phyloP scores from a whole-genome alignment of 129 eudicot genomes.

The Chrysanthemum makinoi region DNA sequence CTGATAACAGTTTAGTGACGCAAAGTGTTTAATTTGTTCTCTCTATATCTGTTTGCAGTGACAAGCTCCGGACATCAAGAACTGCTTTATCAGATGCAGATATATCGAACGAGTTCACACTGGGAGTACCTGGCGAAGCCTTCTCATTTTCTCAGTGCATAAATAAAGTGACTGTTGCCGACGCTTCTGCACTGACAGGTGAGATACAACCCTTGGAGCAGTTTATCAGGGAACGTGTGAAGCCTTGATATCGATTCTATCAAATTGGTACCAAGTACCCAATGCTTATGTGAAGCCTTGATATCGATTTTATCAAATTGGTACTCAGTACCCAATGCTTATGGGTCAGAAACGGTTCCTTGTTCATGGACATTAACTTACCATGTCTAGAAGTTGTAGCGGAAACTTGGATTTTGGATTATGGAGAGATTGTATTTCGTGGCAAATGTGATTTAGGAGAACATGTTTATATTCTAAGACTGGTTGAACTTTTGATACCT shows the following conservation, averaged over 20 bases:
- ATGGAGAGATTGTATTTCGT: slow-evolving; percentile 1
- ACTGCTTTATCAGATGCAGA: slow-evolving; percentile 78
- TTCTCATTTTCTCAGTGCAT: slow-evolving; percentile 80
- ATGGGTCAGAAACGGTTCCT: slow-evolving; percentile 6
- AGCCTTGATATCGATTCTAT: slow-evolving; percentile 38
- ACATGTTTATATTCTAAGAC: slow-evolving; percentile 8
- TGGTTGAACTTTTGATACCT: neutral
- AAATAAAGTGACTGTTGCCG: slow-evolving; percentile 67
- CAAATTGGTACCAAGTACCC: too few species aligned
- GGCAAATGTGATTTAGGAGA: slow-evolving; percentile 18
- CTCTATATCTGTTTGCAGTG: slow-evolving; percentile 37
- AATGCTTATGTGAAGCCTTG: slow-evolving; percentile 44
- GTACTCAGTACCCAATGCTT: neutral
- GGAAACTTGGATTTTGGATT: slow-evolving; percentile 10
- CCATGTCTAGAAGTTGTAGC: neutral
- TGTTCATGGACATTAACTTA: slow-evolving; percentile 7
- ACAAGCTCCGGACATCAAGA: slow-evolving; percentile 88
- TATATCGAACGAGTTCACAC: slow-evolving; percentile 65
- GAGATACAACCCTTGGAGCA: slow-evolving; percentile 59
- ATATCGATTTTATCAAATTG: neutral
- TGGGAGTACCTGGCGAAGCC: slow-evolving; percentile 72
- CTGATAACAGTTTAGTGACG: too few species aligned
- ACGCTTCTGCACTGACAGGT: slow-evolving; percentile 62
- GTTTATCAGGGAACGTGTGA: slow-evolving; percentile 66
- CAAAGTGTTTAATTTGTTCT: neutral